Percentiles rank a stretch among this genome's conserved stretches.
phyloP scores from a whole-genome alignment of 441 rosid species.

The Erodium chrysanthum region DNA sequence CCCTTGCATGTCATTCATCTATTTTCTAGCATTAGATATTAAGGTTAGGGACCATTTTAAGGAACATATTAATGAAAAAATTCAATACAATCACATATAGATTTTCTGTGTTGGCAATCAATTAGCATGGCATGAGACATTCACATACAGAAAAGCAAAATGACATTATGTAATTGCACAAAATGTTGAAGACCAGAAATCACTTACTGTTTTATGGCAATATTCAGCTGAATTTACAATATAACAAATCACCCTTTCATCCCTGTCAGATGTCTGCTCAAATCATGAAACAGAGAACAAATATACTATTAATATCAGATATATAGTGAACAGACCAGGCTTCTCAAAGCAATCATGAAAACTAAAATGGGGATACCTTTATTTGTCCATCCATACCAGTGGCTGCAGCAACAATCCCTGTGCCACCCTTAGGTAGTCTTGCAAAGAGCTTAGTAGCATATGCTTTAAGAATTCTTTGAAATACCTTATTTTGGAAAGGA shows the following conservation, averaged over 20 bases:
- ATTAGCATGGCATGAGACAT: neutral
- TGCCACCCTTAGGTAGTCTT: constrained; percentile 90
- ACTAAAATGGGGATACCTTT: constrained; percentile 41
- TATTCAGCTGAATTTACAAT: constrained; percentile 96
- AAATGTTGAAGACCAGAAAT: constrained; percentile 8
- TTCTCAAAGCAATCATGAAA: constrained; percentile 5
- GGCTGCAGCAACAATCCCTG: constrained; percentile 96
- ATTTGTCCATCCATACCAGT: constrained; percentile 97
- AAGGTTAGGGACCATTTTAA: neutral
- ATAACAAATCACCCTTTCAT: constrained; percentile 87
- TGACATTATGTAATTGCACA: constrained; percentile 11
- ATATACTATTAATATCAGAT: constrained; percentile 15
- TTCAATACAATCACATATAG: neutral
- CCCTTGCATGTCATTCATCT: neutral
- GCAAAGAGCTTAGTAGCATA: constrained; percentile 79
- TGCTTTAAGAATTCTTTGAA: constrained; percentile 90
- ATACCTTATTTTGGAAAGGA: constrained; percentile 46
- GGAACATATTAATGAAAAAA: neutral
- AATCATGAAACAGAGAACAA: constrained; percentile 20
- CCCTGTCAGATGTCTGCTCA: constrained; percentile 85
- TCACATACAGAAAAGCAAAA: constrained; percentile 4
- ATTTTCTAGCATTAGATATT: neutral
- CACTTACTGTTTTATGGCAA: constrained; percentile 81
- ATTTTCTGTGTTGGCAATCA: neutral
- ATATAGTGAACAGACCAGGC: constrained; percentile 4